Percentiles rank a stretch among this genome's conserved stretches.
These are phyloP conservation scores for Breynia disticha DNA, from an alignment of 441 rosid genomes.

Conservation along the genomic window DNA sequence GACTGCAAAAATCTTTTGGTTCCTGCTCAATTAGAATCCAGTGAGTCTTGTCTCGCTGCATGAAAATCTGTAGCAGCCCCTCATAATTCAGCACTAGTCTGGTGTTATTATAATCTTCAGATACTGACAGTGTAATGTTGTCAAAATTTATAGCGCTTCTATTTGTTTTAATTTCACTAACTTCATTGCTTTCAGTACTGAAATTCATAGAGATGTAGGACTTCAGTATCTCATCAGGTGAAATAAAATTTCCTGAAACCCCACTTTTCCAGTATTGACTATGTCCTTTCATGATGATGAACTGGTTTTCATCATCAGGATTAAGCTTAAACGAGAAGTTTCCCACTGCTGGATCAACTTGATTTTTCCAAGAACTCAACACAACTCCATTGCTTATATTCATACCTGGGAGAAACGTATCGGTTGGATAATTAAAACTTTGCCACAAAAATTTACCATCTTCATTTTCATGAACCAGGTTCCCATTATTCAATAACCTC, in stretches of 20 bases:
- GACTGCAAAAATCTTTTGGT: background rate
- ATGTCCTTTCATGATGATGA: background rate
- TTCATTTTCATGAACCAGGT: background rate
- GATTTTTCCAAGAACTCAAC: conserved; percentile 3
- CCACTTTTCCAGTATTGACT: background rate
- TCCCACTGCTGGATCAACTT: background rate
- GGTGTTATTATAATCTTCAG: background rate
- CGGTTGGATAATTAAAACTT: conserved; percentile 3
- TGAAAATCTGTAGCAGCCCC: background rate
- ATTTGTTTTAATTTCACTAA: background rate
- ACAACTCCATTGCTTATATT: background rate
- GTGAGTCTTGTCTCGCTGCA: background rate
- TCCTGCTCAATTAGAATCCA: background rate
- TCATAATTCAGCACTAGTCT: background rate
- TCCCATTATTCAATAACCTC: background rate
- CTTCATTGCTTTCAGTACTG: background rate
- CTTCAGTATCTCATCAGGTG: background rate
- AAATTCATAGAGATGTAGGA: background rate
- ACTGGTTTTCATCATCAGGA: background rate
- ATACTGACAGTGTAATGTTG: background rate
- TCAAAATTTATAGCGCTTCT: background rate
- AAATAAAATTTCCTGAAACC: background rate
- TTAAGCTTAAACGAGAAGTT: background rate
- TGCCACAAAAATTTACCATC: background rate
- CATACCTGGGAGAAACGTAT: background rate